These are phyloP conservation scores for Schizothecium vesticola DNA, from an alignment of 495 filamentous ascomycete species.

Conservation along the genomic window DNA sequence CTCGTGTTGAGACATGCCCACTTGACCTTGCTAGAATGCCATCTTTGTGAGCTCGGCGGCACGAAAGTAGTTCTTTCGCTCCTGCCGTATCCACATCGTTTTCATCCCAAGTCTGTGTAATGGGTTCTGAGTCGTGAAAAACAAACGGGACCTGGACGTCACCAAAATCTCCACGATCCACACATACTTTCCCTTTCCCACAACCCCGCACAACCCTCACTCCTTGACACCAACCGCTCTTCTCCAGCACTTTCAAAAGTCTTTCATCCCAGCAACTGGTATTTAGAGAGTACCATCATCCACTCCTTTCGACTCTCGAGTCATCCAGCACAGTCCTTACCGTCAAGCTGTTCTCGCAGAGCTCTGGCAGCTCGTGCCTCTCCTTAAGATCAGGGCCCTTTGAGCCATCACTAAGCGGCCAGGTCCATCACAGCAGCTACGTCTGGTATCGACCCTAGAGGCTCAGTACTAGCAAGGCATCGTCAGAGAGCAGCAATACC, in stretches of 20 bases:
- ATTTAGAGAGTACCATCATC: background rate
- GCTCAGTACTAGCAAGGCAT: background rate
- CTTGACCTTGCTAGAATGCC: background rate
- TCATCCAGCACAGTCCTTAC: background rate
- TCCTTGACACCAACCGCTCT: background rate
- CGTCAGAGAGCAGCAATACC: background rate
- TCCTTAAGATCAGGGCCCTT: background rate
- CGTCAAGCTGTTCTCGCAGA: background rate
- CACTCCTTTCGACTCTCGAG: background rate
- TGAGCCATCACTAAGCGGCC: background rate
- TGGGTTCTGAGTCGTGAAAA: background rate
- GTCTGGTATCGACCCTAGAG: background rate
- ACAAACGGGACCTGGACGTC: background rate
- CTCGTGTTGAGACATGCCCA: too few species aligned
- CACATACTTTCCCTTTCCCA: background rate
- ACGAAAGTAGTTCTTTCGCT: background rate
- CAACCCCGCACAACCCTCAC: background rate
- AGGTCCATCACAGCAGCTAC: background rate
- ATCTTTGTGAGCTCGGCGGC: background rate
- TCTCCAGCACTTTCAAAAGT: background rate
- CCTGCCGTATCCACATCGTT: background rate
- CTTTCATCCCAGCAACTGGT: background rate
- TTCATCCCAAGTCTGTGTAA: background rate
- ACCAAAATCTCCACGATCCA: background rate
- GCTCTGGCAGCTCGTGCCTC: background rate